A percentile compares a stretch with the other conserved stretches of the same genome.
Evolutionary conservation across 371 early-diverging fungal species (phyloP).

Genomic region (Mortierella sp.): DNA sequence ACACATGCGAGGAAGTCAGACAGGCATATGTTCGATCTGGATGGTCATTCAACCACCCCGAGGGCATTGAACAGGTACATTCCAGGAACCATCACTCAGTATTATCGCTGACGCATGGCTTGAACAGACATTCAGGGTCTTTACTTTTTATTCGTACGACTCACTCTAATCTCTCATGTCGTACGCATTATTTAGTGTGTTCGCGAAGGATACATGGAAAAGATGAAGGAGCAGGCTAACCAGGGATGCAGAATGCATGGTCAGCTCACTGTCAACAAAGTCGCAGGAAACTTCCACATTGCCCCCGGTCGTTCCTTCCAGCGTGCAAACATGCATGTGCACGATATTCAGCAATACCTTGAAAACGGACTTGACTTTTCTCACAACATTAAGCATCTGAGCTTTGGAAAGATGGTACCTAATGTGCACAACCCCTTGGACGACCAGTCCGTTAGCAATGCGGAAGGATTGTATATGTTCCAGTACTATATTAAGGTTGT

Average conservation of each 20-base stretch:
- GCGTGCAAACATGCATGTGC: conserved; percentile 83
- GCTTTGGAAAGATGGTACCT: conserved; percentile 80
- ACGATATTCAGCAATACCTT: conserved; percentile 78
- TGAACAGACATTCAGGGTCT: no score
- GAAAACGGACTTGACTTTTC: conserved; percentile 81
- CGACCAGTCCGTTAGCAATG: conserved; percentile 64
- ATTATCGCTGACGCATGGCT: no score
- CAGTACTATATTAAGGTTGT: conserved; percentile 97
- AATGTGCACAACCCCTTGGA: conserved; percentile 86
- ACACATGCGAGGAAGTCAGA: conserved; percentile 94
- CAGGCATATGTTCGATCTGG: conserved; percentile 85
- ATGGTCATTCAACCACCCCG: conserved; percentile 84
- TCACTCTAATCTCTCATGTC: not conserved
- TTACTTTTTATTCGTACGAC: not conserved
- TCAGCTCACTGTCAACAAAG: conserved; percentile 88
- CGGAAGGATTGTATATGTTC: conserved; percentile 69
- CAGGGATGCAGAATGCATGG: conserved; percentile 95
- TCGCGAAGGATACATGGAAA: conserved; percentile 85
- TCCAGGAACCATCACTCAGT: no score
- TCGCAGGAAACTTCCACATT: conserved; percentile 93
- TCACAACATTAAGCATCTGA: conserved; percentile 86
- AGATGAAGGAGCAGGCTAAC: conserved; percentile 79
- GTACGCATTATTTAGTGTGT: conserved; percentile 71
- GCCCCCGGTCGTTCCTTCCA: conserved; percentile 93
- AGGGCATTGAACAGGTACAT: conserved; percentile 85